A percentile compares a stretch with the other conserved stretches of the same genome.
These are phyloP conservation scores for Castanopsis chinensis DNA, from an alignment of 306 rosid genomes.

Conservation along the genomic window DNA sequence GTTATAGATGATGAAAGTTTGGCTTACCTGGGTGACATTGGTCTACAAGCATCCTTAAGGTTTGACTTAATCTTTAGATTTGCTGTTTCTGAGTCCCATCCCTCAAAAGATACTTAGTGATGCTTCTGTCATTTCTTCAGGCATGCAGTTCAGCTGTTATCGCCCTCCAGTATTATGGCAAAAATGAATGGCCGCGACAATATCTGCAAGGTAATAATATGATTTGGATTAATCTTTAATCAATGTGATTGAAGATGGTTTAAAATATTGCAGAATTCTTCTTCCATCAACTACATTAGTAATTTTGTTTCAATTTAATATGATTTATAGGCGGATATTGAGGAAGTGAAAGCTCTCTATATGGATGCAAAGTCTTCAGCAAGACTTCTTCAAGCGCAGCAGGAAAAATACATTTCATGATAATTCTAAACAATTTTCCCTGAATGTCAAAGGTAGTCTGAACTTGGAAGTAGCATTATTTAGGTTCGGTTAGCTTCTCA, in stretches of 20 bases:
- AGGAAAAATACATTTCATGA: slow-evolving; percentile 77
- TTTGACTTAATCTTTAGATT: slow-evolving; percentile 28
- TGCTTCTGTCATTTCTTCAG: slow-evolving; percentile 29
- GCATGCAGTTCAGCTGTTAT: slow-evolving; percentile 87
- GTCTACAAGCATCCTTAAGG: slow-evolving; percentile 81
- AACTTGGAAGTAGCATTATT: neutral
- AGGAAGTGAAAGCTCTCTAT: slow-evolving; percentile 68
- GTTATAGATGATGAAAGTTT: slow-evolving; percentile 84
- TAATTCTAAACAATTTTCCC: neutral
- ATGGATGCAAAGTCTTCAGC: slow-evolving; percentile 90
- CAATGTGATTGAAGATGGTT: slow-evolving; percentile 6
- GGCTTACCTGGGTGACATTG: slow-evolving; percentile 91
- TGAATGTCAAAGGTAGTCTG: neutral
- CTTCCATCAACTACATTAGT: neutral
- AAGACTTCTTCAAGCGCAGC: slow-evolving; percentile 86
- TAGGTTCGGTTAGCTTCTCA: neutral
- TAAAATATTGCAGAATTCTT: neutral
- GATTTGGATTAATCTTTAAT: neutral
- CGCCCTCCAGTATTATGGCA: slow-evolving; percentile 88
- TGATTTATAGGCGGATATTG: slow-evolving; percentile 68
- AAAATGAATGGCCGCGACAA: slow-evolving; percentile 90
- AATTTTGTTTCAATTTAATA: slow-evolving; percentile 3
- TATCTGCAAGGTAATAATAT: slow-evolving; percentile 71
- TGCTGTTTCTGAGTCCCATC: slow-evolving; percentile 9
- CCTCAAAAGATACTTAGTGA: slow-evolving; percentile 18